Percentiles rank a stretch among this genome's conserved stretches.
Conservation (phyloP, 1,284 basidiomycete species). For the Rugosomyces carneus region DNA sequence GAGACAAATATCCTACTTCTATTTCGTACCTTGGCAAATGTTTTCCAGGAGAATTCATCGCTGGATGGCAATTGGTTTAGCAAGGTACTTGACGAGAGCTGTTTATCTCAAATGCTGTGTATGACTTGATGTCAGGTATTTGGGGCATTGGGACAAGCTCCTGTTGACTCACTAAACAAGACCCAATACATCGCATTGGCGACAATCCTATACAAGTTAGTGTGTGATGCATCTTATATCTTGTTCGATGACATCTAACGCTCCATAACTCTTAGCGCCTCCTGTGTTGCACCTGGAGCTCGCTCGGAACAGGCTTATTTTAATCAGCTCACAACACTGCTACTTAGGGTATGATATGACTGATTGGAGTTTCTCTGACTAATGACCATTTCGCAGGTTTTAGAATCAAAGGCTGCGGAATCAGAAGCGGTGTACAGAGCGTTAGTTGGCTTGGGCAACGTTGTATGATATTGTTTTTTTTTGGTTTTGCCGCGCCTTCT, state of each 20-base stretch:
- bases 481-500: slow-evolving; percentile 1
- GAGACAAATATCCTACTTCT: slow-evolving; percentile 88
- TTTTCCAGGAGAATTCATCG: slow-evolving; percentile 52
- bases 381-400: slow-evolving; percentile 35
- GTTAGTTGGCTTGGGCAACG: slow-evolving; percentile 84
- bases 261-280: slow-evolving; percentile 50
- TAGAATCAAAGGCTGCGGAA: slow-evolving; percentile 67
- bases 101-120: slow-evolving; percentile 5
- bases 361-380: neutral
- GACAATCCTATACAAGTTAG: slow-evolving; percentile 79
- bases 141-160: slow-evolving; percentile 40
- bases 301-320: slow-evolving; percentile 30
- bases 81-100: slow-evolving; percentile 35
- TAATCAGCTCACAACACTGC: slow-evolving; percentile 36
- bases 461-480: slow-evolving; percentile 40
- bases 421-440: slow-evolving; percentile 82
- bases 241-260: too few species aligned
- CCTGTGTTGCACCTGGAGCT: slow-evolving; percentile 46
- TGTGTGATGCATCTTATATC: slow-evolving; percentile 7
- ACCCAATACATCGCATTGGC: slow-evolving; percentile 68
- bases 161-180: slow-evolving; percentile 57
- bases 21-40: slow-evolving; percentile 78
- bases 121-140: slow-evolving; percentile 41
- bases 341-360: slow-evolving; percentile 38
- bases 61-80: slow-evolving; percentile 45